Conservation (phyloP, 2,329 filamentous ascomycete species). For the Sarocladium oryzae region DNA sequence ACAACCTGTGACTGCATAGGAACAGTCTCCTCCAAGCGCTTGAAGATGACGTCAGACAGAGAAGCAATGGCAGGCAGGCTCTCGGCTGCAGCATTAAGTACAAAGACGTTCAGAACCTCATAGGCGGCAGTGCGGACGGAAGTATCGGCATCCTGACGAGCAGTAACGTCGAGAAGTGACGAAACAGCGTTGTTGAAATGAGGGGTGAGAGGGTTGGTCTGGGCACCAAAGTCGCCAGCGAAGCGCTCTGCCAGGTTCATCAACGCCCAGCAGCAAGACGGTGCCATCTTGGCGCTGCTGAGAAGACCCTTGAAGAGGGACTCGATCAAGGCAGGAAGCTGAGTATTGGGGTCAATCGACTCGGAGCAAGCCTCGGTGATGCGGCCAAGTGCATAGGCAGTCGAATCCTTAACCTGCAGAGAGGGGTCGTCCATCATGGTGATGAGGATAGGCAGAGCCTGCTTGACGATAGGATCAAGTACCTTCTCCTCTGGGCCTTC, state of each 20-base stretch:
- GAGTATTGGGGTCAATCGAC: constrained; percentile 76
- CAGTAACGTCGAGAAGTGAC: constrained; percentile 79
- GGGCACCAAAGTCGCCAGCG: constrained; percentile 72
- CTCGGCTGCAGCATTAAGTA: constrained; percentile 83
- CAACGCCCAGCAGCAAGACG: constrained; percentile 96
- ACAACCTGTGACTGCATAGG: constrained; percentile 89
- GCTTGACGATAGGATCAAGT: constrained; percentile 89
- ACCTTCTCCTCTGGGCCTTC: constrained; percentile 92
- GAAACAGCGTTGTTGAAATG: constrained; percentile 91
- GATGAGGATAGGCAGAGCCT: constrained; percentile 86
- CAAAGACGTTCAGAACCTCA: constrained; percentile 92
- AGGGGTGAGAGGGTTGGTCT: constrained; percentile 75
- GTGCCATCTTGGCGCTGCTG: constrained; percentile 92
- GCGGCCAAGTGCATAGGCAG: constrained; percentile 89
- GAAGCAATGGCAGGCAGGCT: constrained; percentile 74
- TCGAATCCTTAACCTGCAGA: constrained; percentile 89
- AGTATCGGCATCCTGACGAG: constrained; percentile 74
- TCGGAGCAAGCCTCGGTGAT: constrained; percentile 92
- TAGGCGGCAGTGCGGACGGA: constrained; percentile 92
- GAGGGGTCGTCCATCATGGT: constrained; percentile 85
- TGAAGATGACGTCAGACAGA: constrained; percentile 81
- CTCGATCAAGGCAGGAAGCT: constrained; percentile 78
- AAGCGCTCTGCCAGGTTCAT: constrained; percentile 98
- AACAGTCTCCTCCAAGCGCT: constrained; percentile 84
- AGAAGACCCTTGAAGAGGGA: constrained; percentile 86